Evolutionary conservation across 441 rosid species (phyloP), one percentile per base, ranked within the genome.

Genomic region (Eruca vesicaria): DNA sequence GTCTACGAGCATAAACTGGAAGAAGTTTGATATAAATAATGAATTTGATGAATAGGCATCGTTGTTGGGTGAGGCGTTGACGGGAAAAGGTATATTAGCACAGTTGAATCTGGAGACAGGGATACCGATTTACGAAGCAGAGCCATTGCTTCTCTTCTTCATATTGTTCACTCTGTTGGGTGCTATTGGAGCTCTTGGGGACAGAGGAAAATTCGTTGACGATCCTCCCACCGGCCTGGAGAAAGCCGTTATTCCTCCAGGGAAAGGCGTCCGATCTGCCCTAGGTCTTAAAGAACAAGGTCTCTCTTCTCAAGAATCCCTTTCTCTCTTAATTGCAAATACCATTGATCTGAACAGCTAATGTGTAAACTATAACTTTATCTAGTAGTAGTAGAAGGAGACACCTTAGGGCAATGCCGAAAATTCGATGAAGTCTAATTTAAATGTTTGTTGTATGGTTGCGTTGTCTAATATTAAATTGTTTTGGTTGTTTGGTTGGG

Each of bases 151-250:
- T 55, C 89, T 94, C 12, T 94, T 94, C 91, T 94, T 94, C 85
- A 94, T 94, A 52, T 83, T 94, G 28, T 92, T 94, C 85, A 94
- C 98, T 36, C 71, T 94, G 66, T 90, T 94, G 20, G 98, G 98
- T 72, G 97, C 98, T 73, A 94, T 94, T 32, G 98, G 98, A 73
- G 98, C 96, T 45, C 78, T 92, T 7, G 98, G 98, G 21, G 98
- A 94, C 84, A 86, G 97, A 53, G 98, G 98, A 5, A 60, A 68
- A 60, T 94, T 94, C 69, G 96, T 94, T 5, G 98, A 94, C 53
- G 97, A 94, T 23, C 81, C 89, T 8, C 66, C 91, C 0, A 72
- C 96, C 2, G 98, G 98, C 9, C 35, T 93, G 2, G 93, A 81
- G 26, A 79, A 82, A 41, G 98, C 98, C 3, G 94, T 90, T 28